Base-by-base conservation (phyloP, 805 yeast genomes). In the Yamadazyma kitorensis region DNA sequence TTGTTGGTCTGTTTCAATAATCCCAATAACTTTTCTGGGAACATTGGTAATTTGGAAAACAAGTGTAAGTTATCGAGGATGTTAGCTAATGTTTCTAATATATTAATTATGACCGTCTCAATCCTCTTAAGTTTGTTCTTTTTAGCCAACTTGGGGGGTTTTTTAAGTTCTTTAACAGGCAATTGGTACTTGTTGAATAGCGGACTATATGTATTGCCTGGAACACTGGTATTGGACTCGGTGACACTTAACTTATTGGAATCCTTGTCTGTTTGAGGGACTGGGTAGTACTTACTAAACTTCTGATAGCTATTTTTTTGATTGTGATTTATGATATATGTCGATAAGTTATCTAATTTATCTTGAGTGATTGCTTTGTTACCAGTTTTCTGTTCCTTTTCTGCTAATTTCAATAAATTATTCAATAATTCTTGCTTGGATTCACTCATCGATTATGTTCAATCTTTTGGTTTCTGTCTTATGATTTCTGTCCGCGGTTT, bases 41-140 rank as follows among this genome's bases (percentile, higher is more conserved):
- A 67, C 67, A 65, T 60, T 14, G 73, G 73, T 20, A 67, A 43
- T 36, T 60, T 55, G 27, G 69, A 62, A 19, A 67, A 57, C 27
- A 67, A 56, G 38, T 67, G 71, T 11, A 67, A 51, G 36, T 64
- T 67, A 44, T 67, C 73, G 13, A 67, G 45, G 5, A 67, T 41
- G 31, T 60, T 63, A 20, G 71, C 72, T 23, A 61, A 17, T 3
- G 52, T 49, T 43, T 67, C 73, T 15, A 67, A 43, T 1, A 58
- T 44, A 5, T 49, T 50, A 3, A 67, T 52, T 4, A 63, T 33
- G 1, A 49, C 31, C 9, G 43, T 26, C 43, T 67, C 73, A 5
- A 59, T 23, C 8, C 49, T 48, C 29, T 58, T 61, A 38, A 64
- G 50, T 2, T 59, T 49, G 37, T 63, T 53, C 25, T 46, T 44